Evolutionary conservation across 768 basidiomycete species (phyloP), one percentile per base, ranked within the genome.

Genomic region (Kwoniella sp.): DNA sequence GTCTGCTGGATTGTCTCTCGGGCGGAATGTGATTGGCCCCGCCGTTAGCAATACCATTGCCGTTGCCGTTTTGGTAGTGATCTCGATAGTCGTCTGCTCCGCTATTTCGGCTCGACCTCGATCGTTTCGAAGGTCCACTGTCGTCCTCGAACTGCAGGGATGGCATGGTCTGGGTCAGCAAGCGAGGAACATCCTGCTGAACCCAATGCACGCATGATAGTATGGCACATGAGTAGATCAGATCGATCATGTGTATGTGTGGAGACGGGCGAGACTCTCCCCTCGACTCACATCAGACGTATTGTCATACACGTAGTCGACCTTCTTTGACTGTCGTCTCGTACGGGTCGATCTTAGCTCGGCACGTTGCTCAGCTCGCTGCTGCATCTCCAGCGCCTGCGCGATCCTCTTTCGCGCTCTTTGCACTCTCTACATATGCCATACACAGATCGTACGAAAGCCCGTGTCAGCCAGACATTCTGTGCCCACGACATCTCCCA

Each of bases 291-390:
- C 70, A 17, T 67, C 69, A 13, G 30, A 47, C 22, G n/a, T 26
- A 22, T 68, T 64, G 38, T 67, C 73, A 58, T 74, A 74, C 5
- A 58, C 58, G 54, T 77, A 77, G 58, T 77, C 70, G 4, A 74
- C 66, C 31, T 73, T 73, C 23, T 53, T 57, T 11, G 65, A 67
- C 28, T 70, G 65, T 22, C 72, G 53, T 50, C 76, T 63, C 3
- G 76, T 77, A 30, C 73, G 60, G 25, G 74, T 77, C 12, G 68
- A 61, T 47, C 76, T 52, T 31, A 68, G 17, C 26, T 77, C 76
- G n/a, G 72, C 74, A 13, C 54, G 31, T 31, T 68, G 61, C 5
- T 77, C 76, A n/a, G 72, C 74, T 15, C 54, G 31, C 29, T 68
- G 61, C 9, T 67, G 72, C 26, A 73, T 45, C 37, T 73, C 64